A percentile compares a stretch with the other conserved stretches of the same genome.
These are phyloP conservation scores for Sinapis alba DNA, from an alignment of 441 rosid genomes.

Conservation along the genomic window DNA sequence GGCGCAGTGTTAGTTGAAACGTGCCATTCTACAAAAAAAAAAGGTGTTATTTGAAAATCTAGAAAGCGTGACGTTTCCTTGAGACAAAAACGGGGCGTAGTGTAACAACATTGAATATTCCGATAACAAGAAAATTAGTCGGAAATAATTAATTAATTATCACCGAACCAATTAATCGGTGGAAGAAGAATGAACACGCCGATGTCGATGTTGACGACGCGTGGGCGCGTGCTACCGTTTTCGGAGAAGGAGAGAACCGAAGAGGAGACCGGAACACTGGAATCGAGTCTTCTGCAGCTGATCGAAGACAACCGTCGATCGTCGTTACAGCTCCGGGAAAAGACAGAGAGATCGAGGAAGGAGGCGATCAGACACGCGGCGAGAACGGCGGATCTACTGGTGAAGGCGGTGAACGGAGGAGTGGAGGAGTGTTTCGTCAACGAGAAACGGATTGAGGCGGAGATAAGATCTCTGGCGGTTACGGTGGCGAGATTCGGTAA, in stretches of 20 bases:
- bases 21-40: not conserved
- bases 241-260: constrained; percentile 44
- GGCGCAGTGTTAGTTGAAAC: too few relatives aligned
- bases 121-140: not conserved
- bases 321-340: constrained; percentile 62
- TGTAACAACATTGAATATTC: not conserved
- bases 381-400: constrained; percentile 66
- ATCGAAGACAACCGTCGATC: constrained; percentile 58
- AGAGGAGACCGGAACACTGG: constrained; percentile 47
- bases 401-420: constrained; percentile 78
- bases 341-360: constrained; percentile 67
- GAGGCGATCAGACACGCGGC: constrained; percentile 60
- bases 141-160: not conserved
- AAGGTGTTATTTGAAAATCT: not conserved
- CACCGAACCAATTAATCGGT: not conserved
- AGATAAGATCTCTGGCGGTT: constrained; percentile 59
- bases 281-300: constrained; percentile 65
- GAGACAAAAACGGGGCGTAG: constrained; percentile 21
- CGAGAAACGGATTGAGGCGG: constrained; percentile 75
- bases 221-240: constrained; percentile 37
- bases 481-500: constrained; percentile 59
- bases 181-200: constrained; percentile 45
- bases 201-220: constrained; percentile 46
- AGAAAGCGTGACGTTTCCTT: constrained; percentile 23
- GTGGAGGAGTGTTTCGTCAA: constrained; percentile 66